phyloP scores from a whole-genome alignment of 768 basidiomycete genomes.

The Clitopilus passeckerianus region DNA sequence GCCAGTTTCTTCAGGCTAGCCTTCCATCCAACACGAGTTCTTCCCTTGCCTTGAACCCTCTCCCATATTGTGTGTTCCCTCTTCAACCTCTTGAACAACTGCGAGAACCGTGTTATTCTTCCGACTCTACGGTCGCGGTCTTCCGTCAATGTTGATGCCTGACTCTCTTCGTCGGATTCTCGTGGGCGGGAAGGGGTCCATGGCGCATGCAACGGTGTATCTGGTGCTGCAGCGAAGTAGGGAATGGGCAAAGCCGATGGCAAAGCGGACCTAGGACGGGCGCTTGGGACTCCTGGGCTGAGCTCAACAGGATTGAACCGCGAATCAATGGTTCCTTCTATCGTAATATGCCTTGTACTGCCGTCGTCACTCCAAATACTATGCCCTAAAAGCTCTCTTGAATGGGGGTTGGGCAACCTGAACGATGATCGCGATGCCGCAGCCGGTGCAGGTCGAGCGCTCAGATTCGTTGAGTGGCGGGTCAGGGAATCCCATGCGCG shows the following conservation, averaged over 20 bases:
- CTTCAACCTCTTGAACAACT: background rate
- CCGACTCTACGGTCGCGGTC: background rate
- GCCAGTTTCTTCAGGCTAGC: slow-evolving; percentile 28
- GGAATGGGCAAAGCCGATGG: slow-evolving; percentile 1
- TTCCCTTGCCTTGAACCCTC: slow-evolving; percentile 16
- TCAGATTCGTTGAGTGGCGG: slow-evolving; percentile 6
- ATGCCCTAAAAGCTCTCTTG: slow-evolving; percentile 8
- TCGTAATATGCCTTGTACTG: slow-evolving; percentile 8
- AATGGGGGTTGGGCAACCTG: slow-evolving; percentile 1
- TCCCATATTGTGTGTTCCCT: slow-evolving; percentile 14
- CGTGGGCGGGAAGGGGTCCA: slow-evolving; percentile 2
- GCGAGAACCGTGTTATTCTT: background rate
- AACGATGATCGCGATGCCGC: slow-evolving; percentile 1
- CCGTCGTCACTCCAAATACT: slow-evolving; percentile 13
- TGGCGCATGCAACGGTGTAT: slow-evolving; percentile 6
- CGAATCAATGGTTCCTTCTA: slow-evolving; percentile 9
- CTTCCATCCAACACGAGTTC: slow-evolving; percentile 18
- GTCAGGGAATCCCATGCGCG: slow-evolving; percentile 17
- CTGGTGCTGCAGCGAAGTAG: background rate
- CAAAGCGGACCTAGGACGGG: background rate
- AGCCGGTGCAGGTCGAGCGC: slow-evolving; percentile 6
- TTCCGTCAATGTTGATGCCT: slow-evolving; percentile 5
- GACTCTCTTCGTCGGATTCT: slow-evolving; percentile 12
- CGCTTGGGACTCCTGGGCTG: background rate
- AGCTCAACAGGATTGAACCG: slow-evolving; percentile 10